Base-by-base conservation (phyloP, 257 asterid species). In the Petunia axillaris region DNA sequence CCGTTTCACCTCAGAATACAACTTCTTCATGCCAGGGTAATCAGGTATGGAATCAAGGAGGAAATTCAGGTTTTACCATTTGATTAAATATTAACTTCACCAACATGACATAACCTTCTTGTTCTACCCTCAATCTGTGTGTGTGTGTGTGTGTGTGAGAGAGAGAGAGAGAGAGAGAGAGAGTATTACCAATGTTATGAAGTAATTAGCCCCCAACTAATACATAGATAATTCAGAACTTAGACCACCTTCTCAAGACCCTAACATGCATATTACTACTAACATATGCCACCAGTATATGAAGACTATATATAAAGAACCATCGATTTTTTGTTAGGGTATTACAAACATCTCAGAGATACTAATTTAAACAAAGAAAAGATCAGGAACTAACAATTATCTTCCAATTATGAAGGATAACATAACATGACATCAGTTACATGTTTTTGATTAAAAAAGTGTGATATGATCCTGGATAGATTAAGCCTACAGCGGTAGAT, bases 21-120 rank as follows among this genome's bases (percentile, higher is more conserved):
- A 44, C 36, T 1, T 44, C 76, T 44, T 68, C 57, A n/a, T 68
- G 58, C 58, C 41, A 68, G 16, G 16, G 38, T 44, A 25, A 68
- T 68, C 76, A 46, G 41, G 58, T 4, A 70, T 0, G 4, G 76
- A 44, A 46, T 46, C 58, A 16, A 25, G 10, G 41, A 70, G 58
- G 76, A 70, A 25, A 68, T 44, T 68, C n/a, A 44, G 55, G 16
- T 70, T 70, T 37, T 46, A 70, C 76, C 41, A 46, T 44, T 46
- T 70, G 58, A 44, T 4, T 4, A 9, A 16, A 46, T 70, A 70
- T 41, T 70, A 4, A 44, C 57, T 44, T 16, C 16, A 68, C 57
- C 76, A 70, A 16, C 43, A 46, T 44, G 58, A 70, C 58, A 70
- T 44, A 58, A 44, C 16, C 76, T 68, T 44, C 16, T 68, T 44